A percentile compares a stretch with the other conserved stretches of the same genome.
Conservation (phyloP, 202 grass and related monocot genomes). For the Zoysia matrella region DNA sequence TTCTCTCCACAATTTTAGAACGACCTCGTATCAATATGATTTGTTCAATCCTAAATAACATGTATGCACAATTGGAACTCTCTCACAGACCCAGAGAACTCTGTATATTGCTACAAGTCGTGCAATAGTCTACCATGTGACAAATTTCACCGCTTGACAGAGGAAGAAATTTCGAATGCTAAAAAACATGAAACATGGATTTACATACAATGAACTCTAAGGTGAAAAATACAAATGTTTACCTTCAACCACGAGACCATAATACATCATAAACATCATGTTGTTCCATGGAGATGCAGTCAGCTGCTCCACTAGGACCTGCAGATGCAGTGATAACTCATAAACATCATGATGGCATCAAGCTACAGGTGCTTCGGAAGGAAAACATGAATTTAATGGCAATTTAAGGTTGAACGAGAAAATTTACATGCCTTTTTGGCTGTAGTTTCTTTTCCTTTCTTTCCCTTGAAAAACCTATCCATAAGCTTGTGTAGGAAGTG, state of each 20-base stretch:
- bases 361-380: not conserved
- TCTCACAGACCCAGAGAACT: not conserved
- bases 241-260: conserved; percentile 87
- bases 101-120: not conserved
- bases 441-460: conserved; percentile 89
- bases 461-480: conserved; percentile 83
- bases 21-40: too few relatives aligned
- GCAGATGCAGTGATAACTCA: not conserved
- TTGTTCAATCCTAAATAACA: too few relatives aligned
- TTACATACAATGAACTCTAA: conserved; percentile 23
- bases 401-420: conserved; percentile 13
- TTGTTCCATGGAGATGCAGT: conserved; percentile 91
- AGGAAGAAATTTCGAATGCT: not conserved
- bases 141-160: not conserved
- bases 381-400: not conserved
- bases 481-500: conserved; percentile 91
- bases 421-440: conserved; percentile 76
- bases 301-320: conserved; percentile 89
- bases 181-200: not conserved
- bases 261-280: conserved; percentile 88
- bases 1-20: not conserved
- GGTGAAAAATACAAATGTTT: not conserved
- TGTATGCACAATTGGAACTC: too few relatives aligned
- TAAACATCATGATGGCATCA: not conserved
- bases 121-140: not conserved